Evolutionary conservation across 352 stramenopile species (phyloP).

Genomic region (Pythium plurisporium): DNA sequence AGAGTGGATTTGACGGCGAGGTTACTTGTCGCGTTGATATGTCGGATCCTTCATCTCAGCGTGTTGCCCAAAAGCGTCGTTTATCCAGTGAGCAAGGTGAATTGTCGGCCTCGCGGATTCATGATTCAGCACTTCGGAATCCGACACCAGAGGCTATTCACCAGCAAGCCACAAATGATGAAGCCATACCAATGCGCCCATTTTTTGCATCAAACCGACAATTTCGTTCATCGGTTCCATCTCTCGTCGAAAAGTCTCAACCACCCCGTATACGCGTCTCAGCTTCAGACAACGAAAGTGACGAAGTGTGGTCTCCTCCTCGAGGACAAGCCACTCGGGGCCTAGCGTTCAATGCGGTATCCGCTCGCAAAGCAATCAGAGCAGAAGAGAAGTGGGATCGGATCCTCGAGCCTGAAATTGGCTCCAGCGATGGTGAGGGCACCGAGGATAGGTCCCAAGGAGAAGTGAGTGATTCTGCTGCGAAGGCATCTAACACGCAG

Average conservation of each 20-base stretch:
- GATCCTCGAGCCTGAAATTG: slow-evolving; percentile 46
- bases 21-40: slow-evolving; percentile 48
- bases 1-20: slow-evolving; percentile 67
- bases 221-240: not conserved
- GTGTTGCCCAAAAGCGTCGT: not conserved
- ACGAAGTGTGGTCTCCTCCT: slow-evolving; percentile 3
- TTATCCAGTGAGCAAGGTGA: not conserved
- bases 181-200: not conserved
- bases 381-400: slow-evolving; percentile 76
- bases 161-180: not conserved
- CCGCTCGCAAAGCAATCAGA: slow-evolving; percentile 12
- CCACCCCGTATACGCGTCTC: not conserved
- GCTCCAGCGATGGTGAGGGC: slow-evolving; percentile 17
- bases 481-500: too few species aligned
- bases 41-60: slow-evolving; percentile 5
- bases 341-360: slow-evolving; percentile 8
- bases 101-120: too few species aligned
- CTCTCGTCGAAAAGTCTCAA: not conserved
- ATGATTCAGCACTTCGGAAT: too few species aligned
- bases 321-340: not conserved
- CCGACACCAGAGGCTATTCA: too few species aligned
- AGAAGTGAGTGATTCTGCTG: not conserved
- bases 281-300: slow-evolving; percentile 8
- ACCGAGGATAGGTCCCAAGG: not conserved
- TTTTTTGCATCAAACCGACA: slow-evolving; percentile 12